Evolutionary conservation across 192 early-diverging fungal genomes (phyloP), one percentile per base, ranked within the genome.

Genomic region (Coemansia sp.): DNA sequence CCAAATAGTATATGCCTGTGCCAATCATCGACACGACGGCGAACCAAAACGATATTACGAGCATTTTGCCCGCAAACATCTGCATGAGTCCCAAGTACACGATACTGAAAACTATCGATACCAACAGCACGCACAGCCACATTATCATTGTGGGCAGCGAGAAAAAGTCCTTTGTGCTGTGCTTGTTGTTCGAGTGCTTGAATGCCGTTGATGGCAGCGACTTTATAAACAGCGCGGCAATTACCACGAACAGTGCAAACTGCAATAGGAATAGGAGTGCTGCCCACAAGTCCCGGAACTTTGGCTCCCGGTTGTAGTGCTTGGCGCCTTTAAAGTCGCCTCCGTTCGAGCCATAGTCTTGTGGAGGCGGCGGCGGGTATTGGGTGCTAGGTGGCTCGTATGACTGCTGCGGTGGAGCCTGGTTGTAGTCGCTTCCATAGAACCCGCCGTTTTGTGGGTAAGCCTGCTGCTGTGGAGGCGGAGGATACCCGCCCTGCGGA

Each of bases 81-180:
- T 87, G 84, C 61, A 85, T 79, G 23, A 85, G 52, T 3, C 84
- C 39, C 58, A 87, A 64, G 61, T 89, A 89, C 6, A 75, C 26
- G 8, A 87, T 49, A 67, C 86, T 87, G 47, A 89, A 71, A 27
- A 86, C 69, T 27, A 87, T 77, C 21, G 82, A 82, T 25, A 74
- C 60, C 6, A 84, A 59, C 22, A 75, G 65, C 14, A 82, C 71
- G 55, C 71, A 71, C 55, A 78, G 77, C 74, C 65, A 84, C 65
- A 79, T 75, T 51, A 72, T 76, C 70, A 77, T 86, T 52, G 83
- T 77, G 48, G 80, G 80, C 81, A 65, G 79, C 50, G 60, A 79
- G 67, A 75, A 85, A 64, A 82, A 83, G 49, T 54, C 49, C 68
- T 70, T 74, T 25, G 48, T 61, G 70, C 64, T 51, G 19, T 37